Evolutionary conservation across 129 eudicot genomes (phyloP).

Genomic region (Rutidosis leptorrhynchoides): DNA sequence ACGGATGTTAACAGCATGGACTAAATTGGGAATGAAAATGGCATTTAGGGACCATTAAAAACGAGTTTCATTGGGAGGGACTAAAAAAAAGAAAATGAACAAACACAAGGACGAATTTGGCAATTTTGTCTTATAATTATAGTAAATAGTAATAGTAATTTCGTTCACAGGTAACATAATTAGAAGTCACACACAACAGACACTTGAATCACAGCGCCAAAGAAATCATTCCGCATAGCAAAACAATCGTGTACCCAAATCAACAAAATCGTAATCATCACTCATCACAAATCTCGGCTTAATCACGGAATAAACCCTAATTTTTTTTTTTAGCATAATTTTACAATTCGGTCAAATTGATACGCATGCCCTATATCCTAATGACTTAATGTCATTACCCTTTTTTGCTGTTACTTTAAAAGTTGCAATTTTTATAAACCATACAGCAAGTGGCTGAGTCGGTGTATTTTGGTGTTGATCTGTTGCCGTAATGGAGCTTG

Average conservation of each 20-base stretch:
- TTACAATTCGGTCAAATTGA: background rate
- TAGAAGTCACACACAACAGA: no score
- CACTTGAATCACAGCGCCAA: background rate
- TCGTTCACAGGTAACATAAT: no score
- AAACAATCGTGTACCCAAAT: no score
- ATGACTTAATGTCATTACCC: background rate
- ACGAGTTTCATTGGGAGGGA: no score
- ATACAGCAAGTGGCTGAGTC: conserved; percentile 17
- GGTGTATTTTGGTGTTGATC: background rate
- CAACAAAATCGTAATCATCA: background rate
- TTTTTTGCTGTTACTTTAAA: background rate
- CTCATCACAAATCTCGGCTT: background rate
- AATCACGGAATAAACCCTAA: background rate
- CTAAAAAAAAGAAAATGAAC: no score
- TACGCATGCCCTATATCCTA: background rate
- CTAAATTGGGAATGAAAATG: no score
- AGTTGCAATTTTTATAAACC: conserved; percentile 15
- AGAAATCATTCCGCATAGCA: background rate
- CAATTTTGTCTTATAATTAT: no score
- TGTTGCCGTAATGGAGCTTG: conserved; percentile 33
- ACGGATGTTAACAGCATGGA: no score
- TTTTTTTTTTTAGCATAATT: no score
- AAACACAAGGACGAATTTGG: no score
- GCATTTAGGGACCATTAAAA: no score
- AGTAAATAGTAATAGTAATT: no score